A percentile compares a stretch with the other conserved stretches of the same genome.
These are phyloP conservation scores for Neltuma alba DNA, from an alignment of 306 rosid species.

Conservation along the genomic window DNA sequence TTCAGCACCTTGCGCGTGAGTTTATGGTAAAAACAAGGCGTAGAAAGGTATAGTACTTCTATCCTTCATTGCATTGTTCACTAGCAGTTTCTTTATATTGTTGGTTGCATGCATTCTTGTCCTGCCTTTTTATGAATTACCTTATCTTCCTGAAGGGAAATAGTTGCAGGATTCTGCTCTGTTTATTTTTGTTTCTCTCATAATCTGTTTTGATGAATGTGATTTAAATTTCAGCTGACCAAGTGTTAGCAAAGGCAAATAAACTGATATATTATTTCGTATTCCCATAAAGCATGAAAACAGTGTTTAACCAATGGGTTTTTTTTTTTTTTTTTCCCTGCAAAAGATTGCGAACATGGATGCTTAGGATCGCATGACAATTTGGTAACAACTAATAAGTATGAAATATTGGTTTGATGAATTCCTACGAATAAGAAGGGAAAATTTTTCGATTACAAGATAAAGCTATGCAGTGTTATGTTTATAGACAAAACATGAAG, in stretches of 20 bases:
- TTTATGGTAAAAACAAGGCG: slow-evolving; percentile 99
- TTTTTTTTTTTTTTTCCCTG: too few species aligned
- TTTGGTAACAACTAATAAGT: not conserved
- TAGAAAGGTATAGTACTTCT: slow-evolving; percentile 68
- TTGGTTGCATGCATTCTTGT: not conserved
- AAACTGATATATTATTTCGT: not conserved
- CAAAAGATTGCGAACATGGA: not conserved
- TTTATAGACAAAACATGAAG: slow-evolving; percentile 7
- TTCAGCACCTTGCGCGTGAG: slow-evolving; percentile 98
- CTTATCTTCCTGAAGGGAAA: not conserved
- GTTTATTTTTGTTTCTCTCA: not conserved
- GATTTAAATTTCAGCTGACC: not conserved
- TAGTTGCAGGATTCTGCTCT: not conserved
- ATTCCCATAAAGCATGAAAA: not conserved
- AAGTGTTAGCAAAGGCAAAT: not conserved
- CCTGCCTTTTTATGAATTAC: not conserved
- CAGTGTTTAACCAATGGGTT: not conserved
- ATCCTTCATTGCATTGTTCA: slow-evolving; percentile 14
- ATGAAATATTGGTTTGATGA: not conserved
- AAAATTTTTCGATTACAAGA: not conserved
- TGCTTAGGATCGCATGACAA: too few species aligned
- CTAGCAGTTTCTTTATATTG: not conserved
- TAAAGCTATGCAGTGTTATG: not conserved
- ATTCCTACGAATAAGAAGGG: not conserved
- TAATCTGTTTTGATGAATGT: not conserved